Evolutionary conservation across 768 basidiomycete species (phyloP).

Genomic region (Amanita polypyramis): DNA sequence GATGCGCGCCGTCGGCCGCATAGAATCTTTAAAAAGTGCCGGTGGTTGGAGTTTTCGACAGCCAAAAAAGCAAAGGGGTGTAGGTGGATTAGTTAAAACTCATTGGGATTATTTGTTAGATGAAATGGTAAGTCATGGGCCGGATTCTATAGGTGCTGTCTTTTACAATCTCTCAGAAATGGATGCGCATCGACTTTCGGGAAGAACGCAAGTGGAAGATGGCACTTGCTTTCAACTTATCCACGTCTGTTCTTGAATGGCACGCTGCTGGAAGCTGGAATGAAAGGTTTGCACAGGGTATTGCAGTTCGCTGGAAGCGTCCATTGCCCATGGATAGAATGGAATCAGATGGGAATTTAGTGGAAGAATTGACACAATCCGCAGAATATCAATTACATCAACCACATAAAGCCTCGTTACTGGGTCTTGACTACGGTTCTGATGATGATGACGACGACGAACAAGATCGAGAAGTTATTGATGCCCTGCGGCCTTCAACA

Average conservation of each 20-base stretch:
- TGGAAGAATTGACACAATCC: constrained; percentile 18
- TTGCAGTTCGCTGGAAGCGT: constrained; percentile 56
- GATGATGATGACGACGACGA: constrained; percentile 62
- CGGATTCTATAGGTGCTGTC: constrained; percentile 6
- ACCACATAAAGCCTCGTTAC: constrained; percentile 20
- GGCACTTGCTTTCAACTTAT: constrained; percentile 72
- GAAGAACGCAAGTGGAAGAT: constrained; percentile 94
- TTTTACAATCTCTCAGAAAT: constrained; percentile 47
- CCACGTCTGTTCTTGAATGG: constrained; percentile 81
- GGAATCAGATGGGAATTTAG: constrained; percentile 8
- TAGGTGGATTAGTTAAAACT: constrained; percentile 64
- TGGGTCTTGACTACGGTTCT: constrained; percentile 46
- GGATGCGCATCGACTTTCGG: constrained; percentile 93
- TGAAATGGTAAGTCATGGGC: constrained; percentile 65
- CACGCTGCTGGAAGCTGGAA: constrained; percentile 60
- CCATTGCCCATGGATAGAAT: constrained; percentile 29
- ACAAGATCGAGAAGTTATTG: constrained; percentile 42
- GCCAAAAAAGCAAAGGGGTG: constrained; percentile 84
- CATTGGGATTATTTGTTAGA: constrained; percentile 97
- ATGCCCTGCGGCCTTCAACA: constrained; percentile 45
- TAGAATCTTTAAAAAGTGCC: constrained; percentile 72
- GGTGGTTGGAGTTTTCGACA: constrained; percentile 90
- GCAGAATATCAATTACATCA: constrained; percentile 13
- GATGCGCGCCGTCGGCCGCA: constrained; percentile 69
- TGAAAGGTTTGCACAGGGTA: constrained; percentile 54